Base-by-base conservation (phyloP, 1,284 basidiomycete species). In the Ceratobasidium sp. region DNA sequence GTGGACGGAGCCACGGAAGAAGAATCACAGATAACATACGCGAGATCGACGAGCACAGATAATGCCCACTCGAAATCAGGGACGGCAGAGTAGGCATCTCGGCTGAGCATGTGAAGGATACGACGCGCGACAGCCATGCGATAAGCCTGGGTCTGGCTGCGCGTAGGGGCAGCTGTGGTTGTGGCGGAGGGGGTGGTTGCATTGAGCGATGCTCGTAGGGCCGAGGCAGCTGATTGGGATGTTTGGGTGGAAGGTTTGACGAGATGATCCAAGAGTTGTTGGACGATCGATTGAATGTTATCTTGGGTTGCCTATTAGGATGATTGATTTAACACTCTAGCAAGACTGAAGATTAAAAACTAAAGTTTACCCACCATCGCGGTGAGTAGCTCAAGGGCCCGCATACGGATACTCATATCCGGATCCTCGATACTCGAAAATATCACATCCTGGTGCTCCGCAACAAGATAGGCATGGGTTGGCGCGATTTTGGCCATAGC, bases 41-140 rank as follows among this genome's bases (percentile, higher is more conserved):
- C 90, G 1, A 99, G 88, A 80, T 98, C 95, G 61, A 98, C 89
- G 32, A 98, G 90, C 2, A 97, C 95, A 8, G 96, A 97, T 34
- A 99, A 87, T 82, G 96, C 98, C 98, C 98, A 99, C 81, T 97
- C 93, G 82, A 99, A 98, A 84, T 99, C 96, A 51, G 88, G 88
- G 49, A 99, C 89, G 81, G 97, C 93, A 73, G 91, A 90, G 81
- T 98, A 99, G 7, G 92, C 92, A 76, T 93, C 91, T 77, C 90
- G 88, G 5, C 93, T 91, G 78, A 95, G 93, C 80, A 98, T 92
- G 29, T 87, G 85, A n/a, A 98, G 87, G 77, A 99, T 93, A 8
- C 90, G 88, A 78, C 93, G 91, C 0, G 93, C 89, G 44, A 98
- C 89, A 75, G 91, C 90, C 29, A 95, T 87, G 11, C 96, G 92